These are phyloP conservation scores for Strobilomyces dryophilus DNA, from an alignment of 768 basidiomycete genomes.

Conservation along the genomic window DNA sequence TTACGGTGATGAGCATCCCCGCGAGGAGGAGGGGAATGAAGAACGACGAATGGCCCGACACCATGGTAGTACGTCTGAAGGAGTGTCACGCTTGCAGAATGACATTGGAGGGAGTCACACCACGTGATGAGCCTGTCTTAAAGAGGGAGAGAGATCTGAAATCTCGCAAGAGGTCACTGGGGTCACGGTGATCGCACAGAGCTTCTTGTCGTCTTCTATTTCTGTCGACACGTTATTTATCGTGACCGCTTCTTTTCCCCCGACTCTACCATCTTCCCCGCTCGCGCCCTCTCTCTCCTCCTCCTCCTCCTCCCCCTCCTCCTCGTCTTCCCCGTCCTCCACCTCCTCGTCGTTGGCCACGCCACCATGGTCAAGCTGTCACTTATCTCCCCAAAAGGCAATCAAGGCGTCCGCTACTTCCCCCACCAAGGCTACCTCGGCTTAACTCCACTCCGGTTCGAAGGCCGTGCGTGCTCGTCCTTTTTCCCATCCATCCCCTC, in stretches of 20 bases:
- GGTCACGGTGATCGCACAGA: constrained; percentile 23
- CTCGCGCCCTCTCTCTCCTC: constrained; percentile 10
- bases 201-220: constrained; percentile 32
- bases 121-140: constrained; percentile 15
- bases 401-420: constrained; percentile 65
- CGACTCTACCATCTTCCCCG: constrained; percentile 11
- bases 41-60: constrained; percentile 48
- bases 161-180: constrained; percentile 19
- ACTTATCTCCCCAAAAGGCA: constrained; percentile 67
- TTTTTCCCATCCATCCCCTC: background rate
- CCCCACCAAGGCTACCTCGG: constrained; percentile 77
- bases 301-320: constrained; percentile 14
- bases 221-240: constrained; percentile 30
- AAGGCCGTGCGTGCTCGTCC: constrained; percentile 53
- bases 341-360: constrained; percentile 10
- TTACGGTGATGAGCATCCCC: constrained; percentile 89
- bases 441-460: constrained; percentile 72
- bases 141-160: constrained; percentile 22
- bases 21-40: constrained; percentile 78
- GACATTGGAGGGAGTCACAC: constrained; percentile 8
- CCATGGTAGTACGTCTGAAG: constrained; percentile 34
- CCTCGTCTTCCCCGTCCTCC: constrained; percentile 16
- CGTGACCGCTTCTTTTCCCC: constrained; percentile 29
- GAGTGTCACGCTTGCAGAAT: constrained; percentile 5
- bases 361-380: constrained; percentile 62